Conservation (phyloP, 1,284 basidiomycete species). For the Exobasidium rhododendri region DNA sequence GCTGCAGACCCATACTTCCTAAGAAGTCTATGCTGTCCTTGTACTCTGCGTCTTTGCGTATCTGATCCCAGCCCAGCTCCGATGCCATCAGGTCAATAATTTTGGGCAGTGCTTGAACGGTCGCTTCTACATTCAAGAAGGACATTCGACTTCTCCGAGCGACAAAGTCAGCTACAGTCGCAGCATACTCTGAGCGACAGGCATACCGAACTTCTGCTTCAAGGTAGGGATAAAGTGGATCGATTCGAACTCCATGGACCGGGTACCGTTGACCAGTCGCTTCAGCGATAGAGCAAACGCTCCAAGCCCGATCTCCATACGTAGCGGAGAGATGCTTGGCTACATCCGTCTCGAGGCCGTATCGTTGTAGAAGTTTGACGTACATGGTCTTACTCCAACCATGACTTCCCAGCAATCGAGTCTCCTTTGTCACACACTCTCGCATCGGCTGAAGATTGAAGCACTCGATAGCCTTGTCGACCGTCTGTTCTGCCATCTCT, state of each 20-base stretch:
- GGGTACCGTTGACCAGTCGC: constrained; percentile 80
- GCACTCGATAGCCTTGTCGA: constrained; percentile 79
- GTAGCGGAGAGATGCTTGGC: constrained; percentile 88
- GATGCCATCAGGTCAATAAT: constrained; percentile 87
- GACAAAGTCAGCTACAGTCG: constrained; percentile 84
- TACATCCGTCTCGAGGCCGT: constrained; percentile 82
- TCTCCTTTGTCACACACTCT: constrained; percentile 71
- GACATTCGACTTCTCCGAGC: constrained; percentile 84
- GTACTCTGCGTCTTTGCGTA: constrained; percentile 62
- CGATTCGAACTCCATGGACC: constrained; percentile 75
- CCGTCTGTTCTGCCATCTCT: constrained; percentile 92
- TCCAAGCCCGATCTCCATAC: constrained; percentile 96
- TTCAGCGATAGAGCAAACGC: constrained; percentile 76
- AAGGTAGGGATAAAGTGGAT: constrained; percentile 77
- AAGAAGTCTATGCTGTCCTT: constrained; percentile 51
- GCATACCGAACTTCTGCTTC: constrained; percentile 93
- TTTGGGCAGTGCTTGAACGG: constrained; percentile 76
- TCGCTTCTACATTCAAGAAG: constrained; percentile 86
- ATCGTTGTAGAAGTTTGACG: constrained; percentile 84
- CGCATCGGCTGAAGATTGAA: constrained; percentile 66
- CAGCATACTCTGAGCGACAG: constrained; percentile 82
- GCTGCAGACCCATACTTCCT: constrained; percentile 56
- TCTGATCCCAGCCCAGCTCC: constrained; percentile 73
- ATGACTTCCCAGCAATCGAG: constrained; percentile 87
- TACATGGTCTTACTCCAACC: constrained; percentile 96